Percentiles rank a stretch among this genome's conserved stretches.
phyloP scores from a whole-genome alignment of 2,329 filamentous ascomycete genomes.

The Clarireedia homoeocarpa region DNA sequence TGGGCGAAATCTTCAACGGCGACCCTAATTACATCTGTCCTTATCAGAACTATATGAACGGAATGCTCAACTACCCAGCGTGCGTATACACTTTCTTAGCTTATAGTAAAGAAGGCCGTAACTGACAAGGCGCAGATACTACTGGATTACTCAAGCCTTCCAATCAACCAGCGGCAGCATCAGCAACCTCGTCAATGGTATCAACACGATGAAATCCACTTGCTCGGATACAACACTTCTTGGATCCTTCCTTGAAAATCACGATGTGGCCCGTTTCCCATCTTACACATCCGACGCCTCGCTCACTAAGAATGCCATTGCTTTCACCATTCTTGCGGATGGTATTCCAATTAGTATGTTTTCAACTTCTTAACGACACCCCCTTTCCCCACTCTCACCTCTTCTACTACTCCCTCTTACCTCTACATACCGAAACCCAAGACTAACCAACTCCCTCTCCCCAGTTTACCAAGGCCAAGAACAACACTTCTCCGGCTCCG shows the following conservation, averaged over 20 bases:
- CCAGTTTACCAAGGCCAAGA: conserved; percentile 45
- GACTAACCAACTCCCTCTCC: not conserved
- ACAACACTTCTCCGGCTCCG: conserved; percentile 37
- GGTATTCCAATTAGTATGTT: conserved; percentile 40
- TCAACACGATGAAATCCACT: conserved; percentile 21
- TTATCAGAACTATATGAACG: conserved; percentile 48
- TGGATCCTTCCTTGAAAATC: conserved; percentile 35
- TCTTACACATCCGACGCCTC: conserved; percentile 20
- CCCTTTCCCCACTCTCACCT: not conserved
- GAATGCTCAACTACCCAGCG: conserved; percentile 52
- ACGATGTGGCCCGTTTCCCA: conserved; percentile 22
- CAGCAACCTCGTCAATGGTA: conserved; percentile 24
- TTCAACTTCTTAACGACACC: not conserved
- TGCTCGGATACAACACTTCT: conserved; percentile 33
- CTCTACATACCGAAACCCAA: no score
- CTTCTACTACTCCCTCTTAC: not conserved
- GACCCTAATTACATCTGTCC: conserved; percentile 44
- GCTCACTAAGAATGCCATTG: conserved; percentile 39
- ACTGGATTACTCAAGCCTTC: conserved; percentile 24
- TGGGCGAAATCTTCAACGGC: conserved; percentile 54
- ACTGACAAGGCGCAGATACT: conserved; percentile 24
- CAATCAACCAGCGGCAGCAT: conserved; percentile 24
- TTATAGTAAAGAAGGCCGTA: not conserved
- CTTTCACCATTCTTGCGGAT: conserved; percentile 41
- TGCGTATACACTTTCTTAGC: not conserved